Conservation (phyloP, 805 yeast genomes). For the Candida germanica region DNA sequence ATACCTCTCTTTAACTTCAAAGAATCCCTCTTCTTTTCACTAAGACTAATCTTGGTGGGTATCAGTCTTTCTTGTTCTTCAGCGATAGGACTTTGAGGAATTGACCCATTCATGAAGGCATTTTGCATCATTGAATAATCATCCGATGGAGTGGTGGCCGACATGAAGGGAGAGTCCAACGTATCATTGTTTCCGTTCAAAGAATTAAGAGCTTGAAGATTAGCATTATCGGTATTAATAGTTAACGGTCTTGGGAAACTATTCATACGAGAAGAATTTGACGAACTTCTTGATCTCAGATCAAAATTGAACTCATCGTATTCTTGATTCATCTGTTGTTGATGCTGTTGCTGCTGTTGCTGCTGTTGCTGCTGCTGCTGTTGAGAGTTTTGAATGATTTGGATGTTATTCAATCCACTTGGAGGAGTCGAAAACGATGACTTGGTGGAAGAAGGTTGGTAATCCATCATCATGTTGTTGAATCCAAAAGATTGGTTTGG, state of each 20-base stretch:
- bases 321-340: constrained; percentile 16
- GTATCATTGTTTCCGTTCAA: constrained; percentile 20
- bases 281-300: constrained; percentile 18
- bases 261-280: constrained; percentile 19
- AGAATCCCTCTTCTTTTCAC: constrained; percentile 45
- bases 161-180: constrained; percentile 42
- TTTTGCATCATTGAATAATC: constrained; percentile 30
- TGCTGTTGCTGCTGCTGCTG: too few relatives aligned
- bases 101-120: constrained; percentile 6
- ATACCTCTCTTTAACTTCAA: constrained; percentile 45
- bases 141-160: constrained; percentile 35
- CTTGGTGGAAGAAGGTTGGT: constrained; percentile 39
- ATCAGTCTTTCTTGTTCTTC: constrained; percentile 17
- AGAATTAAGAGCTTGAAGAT: constrained; percentile 22
- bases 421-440: constrained; percentile 24
- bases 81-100: constrained; percentile 12
- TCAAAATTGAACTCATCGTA: constrained; percentile 30
- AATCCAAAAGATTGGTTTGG: constrained; percentile 18
- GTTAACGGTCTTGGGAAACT: constrained; percentile 34
- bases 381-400: constrained; percentile 10
- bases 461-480: constrained; percentile 40
- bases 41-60: constrained; percentile 32
- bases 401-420: constrained; percentile 6
- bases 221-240: constrained; percentile 36
- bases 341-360: constrained; percentile 9